Evolutionary conservation across 169 alveolate species (phyloP).

Genomic region (Plasmodium adleri): DNA sequence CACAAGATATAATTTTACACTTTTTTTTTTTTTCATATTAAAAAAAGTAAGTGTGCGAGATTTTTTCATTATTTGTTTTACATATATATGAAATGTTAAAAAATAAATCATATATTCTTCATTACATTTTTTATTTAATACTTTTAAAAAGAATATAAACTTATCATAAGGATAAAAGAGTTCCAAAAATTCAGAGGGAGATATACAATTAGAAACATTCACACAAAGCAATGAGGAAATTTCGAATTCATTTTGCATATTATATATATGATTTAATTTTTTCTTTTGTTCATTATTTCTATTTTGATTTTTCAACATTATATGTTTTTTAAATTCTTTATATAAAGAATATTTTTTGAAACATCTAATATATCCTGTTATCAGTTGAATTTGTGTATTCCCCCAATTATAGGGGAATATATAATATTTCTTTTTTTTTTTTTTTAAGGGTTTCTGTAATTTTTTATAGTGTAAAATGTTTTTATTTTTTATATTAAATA

Average conservation of each 20-base stretch:
- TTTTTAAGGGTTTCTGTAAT: not conserved
- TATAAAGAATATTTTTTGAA: slow-evolving; percentile 18
- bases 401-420: slow-evolving; percentile 54
- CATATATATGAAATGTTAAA: slow-evolving; percentile 54
- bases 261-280: not conserved
- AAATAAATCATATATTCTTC: slow-evolving; percentile 73
- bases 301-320: no score
- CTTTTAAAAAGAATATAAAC: slow-evolving; percentile 66
- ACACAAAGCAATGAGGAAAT: slow-evolving; percentile 55
- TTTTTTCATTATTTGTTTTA: slow-evolving; percentile 31
- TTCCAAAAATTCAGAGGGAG: slow-evolving; percentile 68
- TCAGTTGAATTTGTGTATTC: slow-evolving; percentile 65
- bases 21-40: slow-evolving; percentile 67
- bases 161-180: slow-evolving; percentile 48
- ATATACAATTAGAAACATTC: slow-evolving; percentile 53
- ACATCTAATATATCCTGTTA: slow-evolving; percentile 51
- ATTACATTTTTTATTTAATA: slow-evolving; percentile 37
- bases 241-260: not conserved
- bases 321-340: not conserved
- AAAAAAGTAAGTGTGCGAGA: slow-evolving; percentile 13
- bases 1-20: slow-evolving; percentile 41
- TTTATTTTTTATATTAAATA: slow-evolving; percentile 19
- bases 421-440: slow-evolving; percentile 21
- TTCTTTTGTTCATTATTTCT: not conserved
- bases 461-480: not conserved